Evolutionary conservation across 768 basidiomycete genomes (phyloP).

Genomic region (Rhodosporidiobolus sp.): DNA sequence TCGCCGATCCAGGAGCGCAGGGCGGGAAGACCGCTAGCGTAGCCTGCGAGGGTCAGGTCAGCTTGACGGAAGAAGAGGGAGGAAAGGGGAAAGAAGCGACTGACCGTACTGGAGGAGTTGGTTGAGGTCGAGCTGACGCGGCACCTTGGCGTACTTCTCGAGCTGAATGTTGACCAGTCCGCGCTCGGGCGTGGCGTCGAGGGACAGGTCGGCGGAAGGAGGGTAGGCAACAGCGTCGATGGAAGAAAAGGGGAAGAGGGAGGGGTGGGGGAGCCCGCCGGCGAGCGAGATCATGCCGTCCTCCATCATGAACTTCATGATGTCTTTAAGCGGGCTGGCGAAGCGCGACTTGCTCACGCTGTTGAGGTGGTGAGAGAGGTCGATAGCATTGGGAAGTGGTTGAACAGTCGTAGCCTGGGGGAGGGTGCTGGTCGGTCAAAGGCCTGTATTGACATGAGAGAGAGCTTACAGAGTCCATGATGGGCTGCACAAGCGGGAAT

Average conservation of each 20-base stretch:
- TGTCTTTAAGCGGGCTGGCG: conserved; percentile 63
- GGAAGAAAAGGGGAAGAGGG: conserved; percentile 62
- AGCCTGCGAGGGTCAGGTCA: not conserved
- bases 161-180: conserved; percentile 53
- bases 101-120: conserved; percentile 45
- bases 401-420: not conserved
- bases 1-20: conserved; percentile 60
- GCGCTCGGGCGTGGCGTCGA: not conserved
- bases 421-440: not conserved
- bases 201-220: conserved; percentile 4
- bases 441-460: not conserved
- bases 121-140: conserved; percentile 49
- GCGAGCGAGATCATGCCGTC: conserved; percentile 63
- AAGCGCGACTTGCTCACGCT: conserved; percentile 55
- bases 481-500: no score
- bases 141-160: conserved; percentile 58
- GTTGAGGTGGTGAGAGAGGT: conserved; percentile 73
- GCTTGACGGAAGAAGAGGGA: not conserved
- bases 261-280: conserved; percentile 69
- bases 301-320: conserved; percentile 60
- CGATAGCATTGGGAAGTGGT: conserved; percentile 51
- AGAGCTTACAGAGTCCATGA: not conserved
- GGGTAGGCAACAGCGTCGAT: not conserved
- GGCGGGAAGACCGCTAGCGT: conserved; percentile 58
- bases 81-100: conserved; percentile 15